Base-by-base conservation (phyloP, 768 basidiomycete species). In the Pleurotus platypus region DNA sequence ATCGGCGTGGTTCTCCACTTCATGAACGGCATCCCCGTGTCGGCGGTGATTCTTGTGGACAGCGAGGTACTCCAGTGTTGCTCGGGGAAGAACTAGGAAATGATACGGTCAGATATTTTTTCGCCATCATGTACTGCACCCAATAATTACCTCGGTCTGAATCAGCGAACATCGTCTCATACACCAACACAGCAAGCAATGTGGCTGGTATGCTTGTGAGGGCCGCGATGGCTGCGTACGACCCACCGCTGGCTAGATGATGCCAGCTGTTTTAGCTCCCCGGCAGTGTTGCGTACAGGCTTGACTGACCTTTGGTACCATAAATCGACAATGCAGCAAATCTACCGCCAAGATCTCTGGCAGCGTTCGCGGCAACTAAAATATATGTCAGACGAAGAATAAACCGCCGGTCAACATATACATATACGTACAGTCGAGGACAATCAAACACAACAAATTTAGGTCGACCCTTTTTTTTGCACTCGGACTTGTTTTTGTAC, bases 171-270 rank as follows among this genome's bases (percentile, higher is more conserved):
- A 88, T 75, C 7, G 78, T 57, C 60, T 86, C 82, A 55, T 88
- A 86, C 24, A 86, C 57, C 51, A 75, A 57, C 22, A 75, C 78
- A 13, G 77, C 84, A 48, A 85, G 68, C 26, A 86, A 51, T 12
- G 79, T 88, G 2, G 85, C 84, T 2, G 84, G 84, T 62, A 88
- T 84, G 61, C 85, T 88, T 3, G 82, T 82, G 30, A 88, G 75
- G 2, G 87, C 82, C 1, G 86, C 65, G 49, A 88, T 78, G 8
- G 85, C 87, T 1, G 82, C 78, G 63, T 87, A 89, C 5, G 64
- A 60, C 15, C 78, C 80, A 39, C 85, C 86, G 27, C 69, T 67
- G 27, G 83, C 84, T 76, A 48, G 57, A 46, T 48, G 42, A 24
- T 50, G 18, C 20, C 18, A 49, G 38, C 50, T 20, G 50, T 30